A percentile compares a stretch with the other conserved stretches of the same genome.
These are phyloP conservation scores for Leishmania arabica DNA, from an alignment of 208 protist species.

Conservation along the genomic window DNA sequence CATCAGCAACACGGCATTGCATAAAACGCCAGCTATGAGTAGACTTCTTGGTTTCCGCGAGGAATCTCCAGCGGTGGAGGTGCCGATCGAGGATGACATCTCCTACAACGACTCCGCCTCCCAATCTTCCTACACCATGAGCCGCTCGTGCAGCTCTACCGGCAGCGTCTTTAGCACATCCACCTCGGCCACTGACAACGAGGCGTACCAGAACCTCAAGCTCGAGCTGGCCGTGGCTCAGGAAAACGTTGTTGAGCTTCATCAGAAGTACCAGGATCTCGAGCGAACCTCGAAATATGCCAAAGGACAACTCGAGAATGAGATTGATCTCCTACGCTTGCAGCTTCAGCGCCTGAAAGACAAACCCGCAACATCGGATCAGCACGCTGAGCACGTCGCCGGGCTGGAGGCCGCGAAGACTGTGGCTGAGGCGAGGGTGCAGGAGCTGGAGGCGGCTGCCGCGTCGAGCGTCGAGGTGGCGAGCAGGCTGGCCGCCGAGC, in stretches of 20 bases:
- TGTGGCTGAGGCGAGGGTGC: neutral
- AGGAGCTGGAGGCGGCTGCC: slow-evolving; percentile 2
- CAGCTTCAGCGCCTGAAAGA: slow-evolving; percentile 11
- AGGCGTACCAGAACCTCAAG: slow-evolving; percentile 28
- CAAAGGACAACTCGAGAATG: slow-evolving; percentile 23
- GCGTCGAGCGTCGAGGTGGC: neutral
- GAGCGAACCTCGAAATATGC: slow-evolving; percentile 31
- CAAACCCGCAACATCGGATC: neutral
- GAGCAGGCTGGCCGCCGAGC: neutral
- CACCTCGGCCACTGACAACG: slow-evolving; percentile 33
- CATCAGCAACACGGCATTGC: neutral
- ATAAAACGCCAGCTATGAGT: neutral
- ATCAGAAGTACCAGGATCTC: slow-evolving; percentile 36
- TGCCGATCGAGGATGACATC: slow-evolving; percentile 20
- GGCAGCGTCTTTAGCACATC: slow-evolving; percentile 31
- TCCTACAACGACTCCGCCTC: slow-evolving; percentile 33
- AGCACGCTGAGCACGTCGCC: neutral
- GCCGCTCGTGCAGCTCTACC: slow-evolving; percentile 26
- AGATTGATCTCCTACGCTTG: slow-evolving; percentile 19
- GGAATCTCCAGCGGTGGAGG: slow-evolving; percentile 15
- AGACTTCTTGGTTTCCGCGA: slow-evolving; percentile 22
- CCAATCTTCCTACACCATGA: slow-evolving; percentile 36
- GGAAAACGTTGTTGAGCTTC: slow-evolving; percentile 27
- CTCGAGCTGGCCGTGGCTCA: slow-evolving; percentile 33
- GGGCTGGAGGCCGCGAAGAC: slow-evolving; percentile 9